phyloP scores from a whole-genome alignment of 257 asterid species.

The Marsdenia floribunda region DNA sequence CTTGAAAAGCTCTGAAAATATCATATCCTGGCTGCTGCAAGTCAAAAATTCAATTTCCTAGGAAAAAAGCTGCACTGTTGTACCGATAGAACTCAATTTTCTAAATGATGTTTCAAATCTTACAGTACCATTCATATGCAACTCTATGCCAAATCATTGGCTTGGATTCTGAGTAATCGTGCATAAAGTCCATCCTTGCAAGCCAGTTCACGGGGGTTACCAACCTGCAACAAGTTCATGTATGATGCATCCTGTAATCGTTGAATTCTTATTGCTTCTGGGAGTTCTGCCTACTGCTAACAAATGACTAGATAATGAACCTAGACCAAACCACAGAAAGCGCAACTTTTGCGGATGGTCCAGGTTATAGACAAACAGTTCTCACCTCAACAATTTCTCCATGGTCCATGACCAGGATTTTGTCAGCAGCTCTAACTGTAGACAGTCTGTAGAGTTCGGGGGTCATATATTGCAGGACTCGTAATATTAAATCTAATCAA shows the following conservation, averaged over 20 bases:
- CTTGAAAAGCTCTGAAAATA: constrained; percentile 20
- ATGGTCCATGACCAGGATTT: constrained; percentile 73
- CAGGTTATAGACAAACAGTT: background rate
- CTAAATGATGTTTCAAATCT: background rate
- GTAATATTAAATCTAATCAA: background rate
- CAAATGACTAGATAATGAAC: background rate
- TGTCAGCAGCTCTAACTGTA: constrained; percentile 82
- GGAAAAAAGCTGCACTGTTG: background rate
- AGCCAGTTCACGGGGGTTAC: constrained; percentile 65
- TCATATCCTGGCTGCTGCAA: background rate
- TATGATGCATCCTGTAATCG: background rate
- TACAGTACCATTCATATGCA: background rate
- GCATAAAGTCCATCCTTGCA: constrained; percentile 70
- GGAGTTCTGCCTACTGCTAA: background rate
- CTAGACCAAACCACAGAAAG: background rate
- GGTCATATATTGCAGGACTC: background rate
- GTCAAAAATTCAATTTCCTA: background rate
- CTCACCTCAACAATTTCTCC: constrained; percentile 84
- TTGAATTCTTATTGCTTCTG: background rate
- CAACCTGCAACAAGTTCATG: constrained; percentile 47
- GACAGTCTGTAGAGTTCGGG: constrained; percentile 58
- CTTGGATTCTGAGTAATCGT: constrained; percentile 68
- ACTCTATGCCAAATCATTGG: constrained; percentile 56
- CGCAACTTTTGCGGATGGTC: background rate
- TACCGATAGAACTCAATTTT: background rate